These are phyloP conservation scores for Nicotiana attenuata DNA, from an alignment of 257 asterid species.

Conservation along the genomic window DNA sequence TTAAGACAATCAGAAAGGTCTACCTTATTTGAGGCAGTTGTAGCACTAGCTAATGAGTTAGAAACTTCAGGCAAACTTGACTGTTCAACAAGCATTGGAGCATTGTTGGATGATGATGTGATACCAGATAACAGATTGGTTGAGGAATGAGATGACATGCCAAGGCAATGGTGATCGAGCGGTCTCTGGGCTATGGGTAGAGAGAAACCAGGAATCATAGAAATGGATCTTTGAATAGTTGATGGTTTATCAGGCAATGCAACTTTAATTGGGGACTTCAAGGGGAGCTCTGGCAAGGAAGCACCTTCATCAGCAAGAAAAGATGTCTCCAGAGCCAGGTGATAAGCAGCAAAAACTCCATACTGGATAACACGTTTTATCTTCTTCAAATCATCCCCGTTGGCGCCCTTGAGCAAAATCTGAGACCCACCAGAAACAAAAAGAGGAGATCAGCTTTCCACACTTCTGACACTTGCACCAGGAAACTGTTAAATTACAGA, in stretches of 20 bases:
- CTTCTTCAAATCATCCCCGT: slow-evolving; percentile 80
- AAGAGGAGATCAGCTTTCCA: not conserved
- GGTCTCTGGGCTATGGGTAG: slow-evolving; percentile 46
- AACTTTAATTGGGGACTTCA: slow-evolving; percentile 66
- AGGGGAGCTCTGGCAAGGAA: slow-evolving; percentile 71
- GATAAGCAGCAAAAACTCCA: slow-evolving; percentile 97
- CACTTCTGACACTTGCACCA: not conserved
- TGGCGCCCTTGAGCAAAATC: slow-evolving; percentile 90
- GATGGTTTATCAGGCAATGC: slow-evolving; percentile 75
- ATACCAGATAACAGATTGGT: slow-evolving; percentile 25
- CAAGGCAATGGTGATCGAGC: slow-evolving; percentile 17
- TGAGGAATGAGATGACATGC: slow-evolving; percentile 18
- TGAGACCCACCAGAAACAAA: slow-evolving; percentile 24
- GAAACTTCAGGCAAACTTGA: slow-evolving; percentile 19
- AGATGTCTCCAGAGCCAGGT: slow-evolving; percentile 93
- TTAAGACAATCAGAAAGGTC: not conserved
- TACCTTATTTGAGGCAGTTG: slow-evolving; percentile 5
- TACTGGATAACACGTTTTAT: slow-evolving; percentile 89
- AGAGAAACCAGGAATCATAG: slow-evolving; percentile 61
- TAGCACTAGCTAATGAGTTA: slow-evolving; percentile 1
- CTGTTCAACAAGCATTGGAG: not conserved
- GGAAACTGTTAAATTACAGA: not conserved
- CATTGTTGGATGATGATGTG: not conserved
- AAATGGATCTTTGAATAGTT: slow-evolving; percentile 62
- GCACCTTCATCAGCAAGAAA: slow-evolving; percentile 99